Percentiles rank a stretch among this genome's conserved stretches.
Evolutionary conservation across 1,139 yeast genomes (phyloP).

Genomic region (Hansenula lynferdii): DNA sequence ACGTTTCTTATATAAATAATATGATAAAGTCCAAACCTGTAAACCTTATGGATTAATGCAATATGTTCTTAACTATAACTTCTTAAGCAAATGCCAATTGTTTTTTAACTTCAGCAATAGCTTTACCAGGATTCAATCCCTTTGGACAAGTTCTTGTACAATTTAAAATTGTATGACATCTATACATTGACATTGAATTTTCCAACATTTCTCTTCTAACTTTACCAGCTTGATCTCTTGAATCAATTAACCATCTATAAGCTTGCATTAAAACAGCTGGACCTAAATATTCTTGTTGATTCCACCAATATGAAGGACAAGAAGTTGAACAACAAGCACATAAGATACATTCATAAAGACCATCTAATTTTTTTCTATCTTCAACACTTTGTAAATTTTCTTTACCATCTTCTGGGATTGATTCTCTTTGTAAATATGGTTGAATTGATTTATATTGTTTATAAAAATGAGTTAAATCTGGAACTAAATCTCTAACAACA

Average conservation of each 20-base stretch:
- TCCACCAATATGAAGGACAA: conserved; percentile 99
- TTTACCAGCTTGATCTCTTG: conserved; percentile 87
- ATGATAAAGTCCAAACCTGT: too few relatives aligned
- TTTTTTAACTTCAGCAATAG: conserved; percentile 97
- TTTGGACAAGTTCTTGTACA: conserved; percentile 98
- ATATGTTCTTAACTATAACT: too few relatives aligned
- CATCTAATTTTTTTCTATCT: conserved; percentile 96
- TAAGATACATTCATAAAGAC: conserved; percentile 93
- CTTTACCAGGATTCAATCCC: conserved; percentile 97
- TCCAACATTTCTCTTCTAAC: conserved; percentile 86
- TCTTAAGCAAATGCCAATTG: conserved; percentile 78
- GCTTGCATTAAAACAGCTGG: conserved; percentile 99
- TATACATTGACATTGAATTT: conserved; percentile 95
- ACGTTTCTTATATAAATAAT: neutral
- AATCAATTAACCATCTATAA: conserved; percentile 96
- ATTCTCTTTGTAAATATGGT: conserved; percentile 88
- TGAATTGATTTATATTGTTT: conserved; percentile 98
- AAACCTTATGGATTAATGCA: too few relatives aligned
- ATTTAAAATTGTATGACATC: conserved; percentile 99
- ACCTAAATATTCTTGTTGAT: conserved; percentile 97
- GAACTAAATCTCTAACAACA: conserved; percentile 94
- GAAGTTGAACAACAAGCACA: conserved; percentile 99
- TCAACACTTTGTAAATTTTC: conserved; percentile 89
- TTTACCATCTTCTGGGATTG: conserved; percentile 81
- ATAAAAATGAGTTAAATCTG: conserved; percentile 96